Percentiles rank a stretch among this genome's conserved stretches.
These are phyloP conservation scores for Pulveroboletus sp. DNA, from an alignment of 768 basidiomycete genomes.

Conservation along the genomic window DNA sequence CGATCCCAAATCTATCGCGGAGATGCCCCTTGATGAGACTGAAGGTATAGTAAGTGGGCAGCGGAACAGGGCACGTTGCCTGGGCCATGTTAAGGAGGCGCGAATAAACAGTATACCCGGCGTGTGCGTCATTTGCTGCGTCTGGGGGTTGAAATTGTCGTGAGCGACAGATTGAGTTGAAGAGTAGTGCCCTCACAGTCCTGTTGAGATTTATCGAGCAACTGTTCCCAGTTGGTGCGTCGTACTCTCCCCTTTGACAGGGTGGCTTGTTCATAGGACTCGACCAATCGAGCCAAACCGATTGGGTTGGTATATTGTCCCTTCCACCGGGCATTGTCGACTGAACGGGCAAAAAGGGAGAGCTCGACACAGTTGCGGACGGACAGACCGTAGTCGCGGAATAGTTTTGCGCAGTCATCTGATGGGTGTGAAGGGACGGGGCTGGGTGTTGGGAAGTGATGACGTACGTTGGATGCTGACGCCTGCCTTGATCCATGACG, in stretches of 20 bases:
- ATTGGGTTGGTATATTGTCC: constrained; percentile 58
- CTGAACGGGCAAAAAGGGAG: constrained; percentile 60
- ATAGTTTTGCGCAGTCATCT: constrained; percentile 71
- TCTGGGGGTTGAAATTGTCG: constrained; percentile 38
- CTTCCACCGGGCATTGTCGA: constrained; percentile 69
- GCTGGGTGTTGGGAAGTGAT: neutral
- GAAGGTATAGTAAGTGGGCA: constrained; percentile 51
- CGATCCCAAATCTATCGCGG: constrained; percentile 33
- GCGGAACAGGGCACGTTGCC: constrained; percentile 30
- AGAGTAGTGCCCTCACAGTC: constrained; percentile 48
- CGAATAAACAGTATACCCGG: constrained; percentile 51
- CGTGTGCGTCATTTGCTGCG: constrained; percentile 68
- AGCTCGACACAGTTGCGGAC: constrained; percentile 61
- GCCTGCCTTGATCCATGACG: constrained; percentile 60
- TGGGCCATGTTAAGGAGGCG: constrained; percentile 42
- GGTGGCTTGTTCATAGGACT: constrained; percentile 48
- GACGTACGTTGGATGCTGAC: constrained; percentile 65
- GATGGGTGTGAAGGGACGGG: neutral
- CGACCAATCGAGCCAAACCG: constrained; percentile 62
- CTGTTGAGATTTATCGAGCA: constrained; percentile 42
- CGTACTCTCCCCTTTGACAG: constrained; percentile 58
- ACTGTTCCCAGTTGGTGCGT: constrained; percentile 66
- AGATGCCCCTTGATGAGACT: constrained; percentile 45
- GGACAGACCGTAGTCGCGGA: constrained; percentile 38
- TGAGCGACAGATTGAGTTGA: neutral